phyloP scores from a whole-genome alignment of 1,284 basidiomycete genomes.

The Moesziomyces antarcticus region DNA sequence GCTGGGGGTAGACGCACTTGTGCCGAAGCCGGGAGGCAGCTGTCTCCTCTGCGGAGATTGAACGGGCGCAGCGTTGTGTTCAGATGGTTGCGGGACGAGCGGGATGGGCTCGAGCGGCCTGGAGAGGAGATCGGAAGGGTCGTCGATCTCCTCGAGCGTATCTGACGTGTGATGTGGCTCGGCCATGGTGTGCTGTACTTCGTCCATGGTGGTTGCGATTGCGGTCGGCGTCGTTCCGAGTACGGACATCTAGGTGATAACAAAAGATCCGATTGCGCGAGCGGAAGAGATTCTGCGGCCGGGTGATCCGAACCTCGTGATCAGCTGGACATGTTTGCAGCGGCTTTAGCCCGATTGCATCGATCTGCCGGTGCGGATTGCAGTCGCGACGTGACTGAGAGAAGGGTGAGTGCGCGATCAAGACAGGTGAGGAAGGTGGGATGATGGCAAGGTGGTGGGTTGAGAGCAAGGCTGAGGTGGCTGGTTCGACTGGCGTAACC shows the following conservation, averaged over 20 bases:
- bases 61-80: not conserved
- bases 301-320: too few relatives aligned
- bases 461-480: too few relatives aligned
- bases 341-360: too few relatives aligned
- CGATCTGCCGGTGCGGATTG: too few relatives aligned
- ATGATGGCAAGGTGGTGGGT: too few relatives aligned
- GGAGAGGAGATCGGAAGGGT: conserved; percentile 40
- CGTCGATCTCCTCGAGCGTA: conserved; percentile 47
- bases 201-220: not conserved
- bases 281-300: too few relatives aligned
- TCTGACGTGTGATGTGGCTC: conserved; percentile 11
- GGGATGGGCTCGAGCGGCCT: conserved; percentile 37
- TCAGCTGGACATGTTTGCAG: too few relatives aligned
- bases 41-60: conserved; percentile 7
- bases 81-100: conserved; percentile 19
- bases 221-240: not conserved
- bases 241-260: conserved; percentile 1
- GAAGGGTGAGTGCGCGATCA: too few relatives aligned
- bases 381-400: too few relatives aligned
- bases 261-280: too few relatives aligned
- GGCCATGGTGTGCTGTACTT: conserved; percentile 7
- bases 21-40: conserved; percentile 25
- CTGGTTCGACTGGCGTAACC: too few relatives aligned
- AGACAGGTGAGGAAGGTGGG: too few relatives aligned
- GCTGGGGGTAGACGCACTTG: not conserved